Conservation (phyloP, 2,329 filamentous ascomycete genomes). For the Paecilomyces niveus region DNA sequence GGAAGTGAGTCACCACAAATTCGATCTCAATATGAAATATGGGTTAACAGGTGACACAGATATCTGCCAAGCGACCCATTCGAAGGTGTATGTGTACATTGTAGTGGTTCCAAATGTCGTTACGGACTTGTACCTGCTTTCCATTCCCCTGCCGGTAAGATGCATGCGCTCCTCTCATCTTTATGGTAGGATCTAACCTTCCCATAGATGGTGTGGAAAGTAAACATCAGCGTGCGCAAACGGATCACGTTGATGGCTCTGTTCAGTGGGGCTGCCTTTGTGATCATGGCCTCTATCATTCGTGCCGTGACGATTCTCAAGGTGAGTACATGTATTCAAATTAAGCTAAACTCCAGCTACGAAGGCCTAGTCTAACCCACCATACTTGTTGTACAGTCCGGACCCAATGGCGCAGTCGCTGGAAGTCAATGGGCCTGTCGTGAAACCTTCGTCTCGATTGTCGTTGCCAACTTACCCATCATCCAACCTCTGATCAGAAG, state of each 20-base stretch:
- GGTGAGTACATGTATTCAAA: slow-evolving; percentile 11
- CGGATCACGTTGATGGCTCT: slow-evolving; percentile 47
- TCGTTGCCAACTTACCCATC: slow-evolving; percentile 35
- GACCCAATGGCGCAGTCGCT: slow-evolving; percentile 24
- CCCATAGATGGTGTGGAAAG: slow-evolving; percentile 44
- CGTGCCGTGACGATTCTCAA: slow-evolving; percentile 43
- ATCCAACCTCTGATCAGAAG: slow-evolving; percentile 27
- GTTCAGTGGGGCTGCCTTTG: slow-evolving; percentile 48
- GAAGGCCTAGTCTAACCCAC: not conserved
- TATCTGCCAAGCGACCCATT: slow-evolving; percentile 41
- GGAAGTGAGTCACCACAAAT: slow-evolving; percentile 37
- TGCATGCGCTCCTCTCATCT: not conserved
- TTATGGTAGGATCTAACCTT: not conserved
- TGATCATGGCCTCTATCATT: slow-evolving; percentile 46
- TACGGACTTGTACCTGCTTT: slow-evolving; percentile 53
- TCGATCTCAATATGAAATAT: not conserved
- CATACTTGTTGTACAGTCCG: slow-evolving; percentile 13
- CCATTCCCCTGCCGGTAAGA: slow-evolving; percentile 48
- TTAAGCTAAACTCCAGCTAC: not conserved
- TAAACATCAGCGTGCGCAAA: slow-evolving; percentile 39
- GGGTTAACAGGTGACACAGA: slow-evolving; percentile 20
- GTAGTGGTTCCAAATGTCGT: slow-evolving; percentile 44
- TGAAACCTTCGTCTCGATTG: slow-evolving; percentile 36
- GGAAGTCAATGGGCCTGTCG: slow-evolving; percentile 37
- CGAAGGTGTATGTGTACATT: slow-evolving; percentile 40